Conservation (phyloP, 192 early-diverging fungal species). For the Podila horticola region DNA sequence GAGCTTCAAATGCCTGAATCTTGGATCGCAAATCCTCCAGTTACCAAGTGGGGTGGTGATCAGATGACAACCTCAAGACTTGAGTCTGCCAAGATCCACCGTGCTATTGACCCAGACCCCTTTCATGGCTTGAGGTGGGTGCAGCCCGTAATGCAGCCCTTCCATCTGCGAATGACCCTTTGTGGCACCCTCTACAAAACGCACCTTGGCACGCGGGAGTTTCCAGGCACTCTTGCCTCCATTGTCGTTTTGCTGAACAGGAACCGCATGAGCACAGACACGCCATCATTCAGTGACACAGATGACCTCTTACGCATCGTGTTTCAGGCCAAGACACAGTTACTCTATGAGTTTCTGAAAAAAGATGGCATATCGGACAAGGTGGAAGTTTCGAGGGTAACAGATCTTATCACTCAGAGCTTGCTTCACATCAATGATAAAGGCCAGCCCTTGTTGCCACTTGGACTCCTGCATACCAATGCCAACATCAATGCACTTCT, state of each 20-base stretch:
- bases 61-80: constrained; percentile 19
- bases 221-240: constrained; percentile 14
- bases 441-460: constrained; percentile 3
- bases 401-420: constrained; percentile 11
- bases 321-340: constrained; percentile 5
- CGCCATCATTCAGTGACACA: not conserved
- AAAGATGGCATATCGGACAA: constrained; percentile 7
- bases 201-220: constrained; percentile 3
- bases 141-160: constrained; percentile 8
- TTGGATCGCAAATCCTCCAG: constrained; percentile 10
- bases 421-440: not conserved
- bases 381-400: not conserved
- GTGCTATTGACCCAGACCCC: not conserved
- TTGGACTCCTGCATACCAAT: constrained; percentile 9
- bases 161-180: not conserved
- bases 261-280: constrained; percentile 20
- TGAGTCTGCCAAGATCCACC: constrained; percentile 13
- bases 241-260: not conserved
- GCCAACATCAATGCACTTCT: constrained; percentile 16
- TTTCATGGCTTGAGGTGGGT: constrained; percentile 17
- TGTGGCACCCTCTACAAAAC: constrained; percentile 8
- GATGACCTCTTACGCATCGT: constrained; percentile 15
- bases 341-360: constrained; percentile 4
- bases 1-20: constrained; percentile 11
- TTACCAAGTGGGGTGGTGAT: constrained; percentile 10